Evolutionary conservation across 2,329 filamentous ascomycete species (phyloP).

Genomic region (Xylariales sp.): DNA sequence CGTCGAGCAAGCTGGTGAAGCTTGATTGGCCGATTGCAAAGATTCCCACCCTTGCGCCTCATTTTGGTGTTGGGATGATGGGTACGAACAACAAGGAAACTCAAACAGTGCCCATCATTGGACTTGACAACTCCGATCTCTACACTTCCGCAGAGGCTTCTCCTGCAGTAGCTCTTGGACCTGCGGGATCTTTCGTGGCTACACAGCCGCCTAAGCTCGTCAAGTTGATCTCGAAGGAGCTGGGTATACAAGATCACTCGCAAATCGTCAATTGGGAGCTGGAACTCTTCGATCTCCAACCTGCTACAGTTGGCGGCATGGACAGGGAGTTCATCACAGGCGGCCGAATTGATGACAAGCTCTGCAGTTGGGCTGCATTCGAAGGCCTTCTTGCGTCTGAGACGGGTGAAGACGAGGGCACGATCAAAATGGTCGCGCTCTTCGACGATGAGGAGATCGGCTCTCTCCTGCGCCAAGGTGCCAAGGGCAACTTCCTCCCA

Average conservation of each 20-base stretch:
- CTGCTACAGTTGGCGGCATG: constrained; percentile 76
- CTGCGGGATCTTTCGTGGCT: constrained; percentile 66
- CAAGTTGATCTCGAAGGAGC: constrained; percentile 70
- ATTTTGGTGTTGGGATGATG: constrained; percentile 77
- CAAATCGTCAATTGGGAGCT: constrained; percentile 94
- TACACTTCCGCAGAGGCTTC: constrained; percentile 26
- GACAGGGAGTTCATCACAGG: constrained; percentile 94
- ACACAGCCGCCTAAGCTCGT: constrained; percentile 85
- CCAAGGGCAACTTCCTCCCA: constrained; percentile 82
- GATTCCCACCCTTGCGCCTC: constrained; percentile 86
- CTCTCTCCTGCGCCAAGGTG: constrained; percentile 83
- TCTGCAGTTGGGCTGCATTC: constrained; percentile 90
- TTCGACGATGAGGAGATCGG: constrained; percentile 98
- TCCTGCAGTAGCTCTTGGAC: constrained; percentile 48
- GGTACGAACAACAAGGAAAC: constrained; percentile 77
- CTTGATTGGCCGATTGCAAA: constrained; percentile 91
- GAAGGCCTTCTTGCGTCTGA: constrained; percentile 72
- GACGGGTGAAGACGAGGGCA: constrained; percentile 52
- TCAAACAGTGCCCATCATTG: constrained; percentile 89
- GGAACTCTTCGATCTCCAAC: constrained; percentile 88
- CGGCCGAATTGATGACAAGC: constrained; percentile 93
- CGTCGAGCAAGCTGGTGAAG: constrained; percentile 77
- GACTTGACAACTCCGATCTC: constrained; percentile 69
- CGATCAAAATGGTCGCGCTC: constrained; percentile 85
- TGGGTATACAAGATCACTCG: constrained; percentile 68